Base-by-base conservation (phyloP, 2,329 filamentous ascomycete genomes). In the Calonectria henricotiae region DNA sequence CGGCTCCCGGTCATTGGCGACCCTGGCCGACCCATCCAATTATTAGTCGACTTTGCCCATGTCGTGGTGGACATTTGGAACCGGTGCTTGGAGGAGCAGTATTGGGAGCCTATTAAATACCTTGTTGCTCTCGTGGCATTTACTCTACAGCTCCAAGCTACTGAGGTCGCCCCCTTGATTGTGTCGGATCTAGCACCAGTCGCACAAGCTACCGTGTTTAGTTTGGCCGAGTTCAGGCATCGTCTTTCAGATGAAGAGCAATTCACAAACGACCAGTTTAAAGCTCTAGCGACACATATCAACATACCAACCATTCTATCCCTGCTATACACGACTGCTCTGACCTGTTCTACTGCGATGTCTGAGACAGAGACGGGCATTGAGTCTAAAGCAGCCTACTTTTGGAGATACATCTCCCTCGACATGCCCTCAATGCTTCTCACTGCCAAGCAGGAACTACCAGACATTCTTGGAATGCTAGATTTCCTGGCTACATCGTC, bases 351-450 rank as follows among this genome's bases (percentile, higher is more conserved):
- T n/a, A 82, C 82, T 3, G 81, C 80, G 5, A 79, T 70, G 35
- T 79, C 62, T 30, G 80, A 79, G 54, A 77, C 76, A 3, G 79
- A 82, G 1, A 68, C 74, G 23, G 79, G 79, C 25, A 63, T 78
- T 35, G 76, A 79, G 58, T 77, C 80, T 54, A 78, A 78, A 20
- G 76, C 80, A 20, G 76, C 79, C 0, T 81, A 85, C 41, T 93
- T 95, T 76, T 96, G 94, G 94, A 87, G 85, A 70, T 82, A 86
- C 43, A 89, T 95, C 70, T 88, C 91, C 4, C 87, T 90, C 27
- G 89, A 93, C 51, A 91, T 93, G 72, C 87, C 92, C 11, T 82
- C 93, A 13, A 84, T 93, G 66, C 88, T 94, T 75, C 85, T 96
- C 1, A 91, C 89, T 69, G 89, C 89, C 35, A 91, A 90, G 65